Evolutionary conservation across 2,329 filamentous ascomycete genomes (phyloP).

Genomic region (Fusarium torreyae): DNA sequence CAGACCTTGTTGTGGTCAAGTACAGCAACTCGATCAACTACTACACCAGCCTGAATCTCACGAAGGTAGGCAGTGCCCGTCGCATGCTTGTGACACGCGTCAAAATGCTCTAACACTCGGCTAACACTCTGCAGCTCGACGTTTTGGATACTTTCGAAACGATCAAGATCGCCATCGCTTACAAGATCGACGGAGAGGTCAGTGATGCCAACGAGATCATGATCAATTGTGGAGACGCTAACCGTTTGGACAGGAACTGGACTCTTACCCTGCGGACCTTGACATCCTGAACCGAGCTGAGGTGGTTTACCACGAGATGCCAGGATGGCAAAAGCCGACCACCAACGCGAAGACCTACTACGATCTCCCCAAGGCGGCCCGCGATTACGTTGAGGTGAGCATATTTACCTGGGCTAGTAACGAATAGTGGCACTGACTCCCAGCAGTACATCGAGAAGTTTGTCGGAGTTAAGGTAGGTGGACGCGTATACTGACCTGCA

Average conservation of each 20-base stretch:
- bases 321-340: slow-evolving; percentile 78
- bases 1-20: slow-evolving; percentile 77
- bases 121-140: slow-evolving; percentile 40
- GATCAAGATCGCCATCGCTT: slow-evolving; percentile 82
- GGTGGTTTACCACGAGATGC: slow-evolving; percentile 77
- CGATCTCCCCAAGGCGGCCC: slow-evolving; percentile 75
- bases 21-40: slow-evolving; percentile 75
- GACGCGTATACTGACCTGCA: no score
- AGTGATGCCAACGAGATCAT: slow-evolving; percentile 30
- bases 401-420: slow-evolving; percentile 24
- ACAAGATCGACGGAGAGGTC: slow-evolving; percentile 63
- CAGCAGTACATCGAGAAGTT: slow-evolving; percentile 73
- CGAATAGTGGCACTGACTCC: slow-evolving; percentile 27
- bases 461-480: slow-evolving; percentile 67
- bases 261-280: slow-evolving; percentile 76
- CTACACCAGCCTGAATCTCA: slow-evolving; percentile 74
- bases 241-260: slow-evolving; percentile 46
- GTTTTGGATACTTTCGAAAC: slow-evolving; percentile 81
- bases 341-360: slow-evolving; percentile 72
- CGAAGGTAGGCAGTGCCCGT: slow-evolving; percentile 56
- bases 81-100: slow-evolving; percentile 10
- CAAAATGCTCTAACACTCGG: slow-evolving; percentile 12
- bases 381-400: slow-evolving; percentile 71
- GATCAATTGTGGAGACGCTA: slow-evolving; percentile 48
- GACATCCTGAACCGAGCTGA: slow-evolving; percentile 70